Base-by-base conservation (phyloP, 176 grass and related monocot genomes). In the Zoysia pacifica region DNA sequence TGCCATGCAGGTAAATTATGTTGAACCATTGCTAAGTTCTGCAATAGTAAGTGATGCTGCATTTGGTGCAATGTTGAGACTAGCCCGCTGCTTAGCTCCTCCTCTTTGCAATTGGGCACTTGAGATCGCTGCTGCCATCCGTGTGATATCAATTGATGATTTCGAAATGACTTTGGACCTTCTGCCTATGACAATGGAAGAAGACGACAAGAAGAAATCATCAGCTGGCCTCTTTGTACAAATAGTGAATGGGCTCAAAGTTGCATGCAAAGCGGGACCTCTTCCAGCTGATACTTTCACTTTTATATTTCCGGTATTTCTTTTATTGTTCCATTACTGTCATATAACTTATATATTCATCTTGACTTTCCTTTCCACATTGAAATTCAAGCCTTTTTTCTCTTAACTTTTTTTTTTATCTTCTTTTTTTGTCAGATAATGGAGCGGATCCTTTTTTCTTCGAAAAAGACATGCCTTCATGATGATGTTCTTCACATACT, bases 211-310 rank as follows among this genome's bases (percentile, higher is more conserved):
- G 47, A 92, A 89, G 81, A 72, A 77, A 60, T 48, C 81, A 44
- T 75, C 91, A 28, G 72, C 79, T 81, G 83, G 92, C 62, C 78
- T 98, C 55, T 94, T 94, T 73, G 95, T 93, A 78, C 86, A 89
- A 94, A 87, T 98, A 69, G 87, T 98, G 59, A 87, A 62, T 76
- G 95, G 87, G 18, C 28, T 98, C 74, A 87, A 43, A 79, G 73
- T 90, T 76, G 93, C 95, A 68, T 98, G 95, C 78, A 93, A 91
- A 85, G 45, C 67, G 8, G 92, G 90, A 59, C 87, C 95, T 47
- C 92, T 98, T 90, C 95, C 95, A 65, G 92, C 95, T 65, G 95
- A 98, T 93, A 89, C 95, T 44, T 98, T 98, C 87, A 94, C 95
- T 72, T 98, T 98, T 65, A 48, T 98, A 20, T 98, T 98, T 78